Conservation (phyloP, 352 stramenopile genomes). For the Globisporangium rhizosaccharum region DNA sequence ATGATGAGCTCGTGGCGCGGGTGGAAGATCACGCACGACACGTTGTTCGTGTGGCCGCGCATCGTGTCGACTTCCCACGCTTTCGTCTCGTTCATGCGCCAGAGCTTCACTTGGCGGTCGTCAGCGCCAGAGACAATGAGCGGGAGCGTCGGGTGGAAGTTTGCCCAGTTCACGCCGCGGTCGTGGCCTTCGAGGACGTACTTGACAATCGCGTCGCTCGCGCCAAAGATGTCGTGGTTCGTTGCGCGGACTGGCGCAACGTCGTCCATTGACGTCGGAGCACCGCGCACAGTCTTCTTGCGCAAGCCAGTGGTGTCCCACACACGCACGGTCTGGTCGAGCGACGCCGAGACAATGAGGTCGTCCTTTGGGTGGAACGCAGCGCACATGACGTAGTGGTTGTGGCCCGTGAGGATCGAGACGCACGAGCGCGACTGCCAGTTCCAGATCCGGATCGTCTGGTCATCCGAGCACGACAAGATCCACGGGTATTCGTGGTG, state of each 20-base stretch:
- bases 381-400: conserved; percentile 99
- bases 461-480: conserved; percentile 96
- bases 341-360: conserved; percentile 97
- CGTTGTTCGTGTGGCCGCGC: conserved; percentile 99
- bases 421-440: conserved; percentile 98
- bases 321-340: conserved; percentile 98
- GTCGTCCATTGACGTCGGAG: conserved; percentile 76
- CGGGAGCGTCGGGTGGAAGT: conserved; percentile 98
- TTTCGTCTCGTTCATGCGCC: conserved; percentile 99
- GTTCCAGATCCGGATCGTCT: conserved; percentile 99
- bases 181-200: conserved; percentile 99
- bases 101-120: conserved; percentile 99
- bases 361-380: conserved; percentile 99
- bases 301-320: conserved; percentile 99
- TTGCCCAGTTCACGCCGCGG: conserved; percentile 99
- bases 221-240: conserved; percentile 97
- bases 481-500: conserved; percentile 99
- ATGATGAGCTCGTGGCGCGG: conserved; percentile 99
- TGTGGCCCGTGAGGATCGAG: conserved; percentile 99
- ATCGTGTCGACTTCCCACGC: conserved; percentile 99
- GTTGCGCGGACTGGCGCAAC: conserved; percentile 50
- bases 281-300: conserved; percentile 97
- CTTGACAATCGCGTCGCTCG: conserved; percentile 99
- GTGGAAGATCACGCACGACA: conserved; percentile 99
- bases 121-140: conserved; percentile 98